phyloP scores from a whole-genome alignment of 768 basidiomycete species.

The Hypsizygus marmoreus region DNA sequence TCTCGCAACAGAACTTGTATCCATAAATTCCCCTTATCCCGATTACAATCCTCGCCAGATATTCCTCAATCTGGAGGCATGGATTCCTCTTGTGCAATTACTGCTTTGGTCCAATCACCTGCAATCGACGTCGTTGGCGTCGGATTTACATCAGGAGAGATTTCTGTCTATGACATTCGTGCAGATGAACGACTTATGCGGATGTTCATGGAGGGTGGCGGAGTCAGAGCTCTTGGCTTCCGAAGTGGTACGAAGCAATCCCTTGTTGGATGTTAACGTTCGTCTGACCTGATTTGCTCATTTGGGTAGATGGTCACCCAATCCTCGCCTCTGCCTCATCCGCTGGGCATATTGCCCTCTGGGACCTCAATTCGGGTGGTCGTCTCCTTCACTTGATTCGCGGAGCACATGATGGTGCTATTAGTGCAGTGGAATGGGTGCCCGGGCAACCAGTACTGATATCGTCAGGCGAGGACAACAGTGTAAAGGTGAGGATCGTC shows the following conservation, averaged over 20 bases:
- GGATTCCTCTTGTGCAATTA: slow-evolving; percentile 54
- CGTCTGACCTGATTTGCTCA: slow-evolving; percentile 6
- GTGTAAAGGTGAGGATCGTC: slow-evolving; percentile 71
- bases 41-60: slow-evolving; percentile 46
- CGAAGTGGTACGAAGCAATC: slow-evolving; percentile 70
- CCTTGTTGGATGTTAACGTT: not conserved
- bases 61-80: slow-evolving; percentile 25
- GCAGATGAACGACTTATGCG: slow-evolving; percentile 87
- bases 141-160: slow-evolving; percentile 84
- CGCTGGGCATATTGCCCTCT: slow-evolving; percentile 86
- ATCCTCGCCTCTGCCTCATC: slow-evolving; percentile 88
- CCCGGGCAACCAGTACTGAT: slow-evolving; percentile 90
- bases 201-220: slow-evolving; percentile 89
- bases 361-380: slow-evolving; percentile 87
- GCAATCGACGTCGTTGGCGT: slow-evolving; percentile 97
- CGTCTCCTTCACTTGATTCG: slow-evolving; percentile 81
- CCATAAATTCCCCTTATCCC: slow-evolving; percentile 67
- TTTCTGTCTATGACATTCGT: slow-evolving; percentile 88
- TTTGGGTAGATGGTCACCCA: slow-evolving; percentile 73
- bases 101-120: slow-evolving; percentile 84
- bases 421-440: slow-evolving; percentile 87
- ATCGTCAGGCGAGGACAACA: slow-evolving; percentile 92
- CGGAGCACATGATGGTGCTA: slow-evolving; percentile 86
- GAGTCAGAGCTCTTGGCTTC: slow-evolving; percentile 77
- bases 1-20: slow-evolving; percentile 67